Evolutionary conservation across 2,329 filamentous ascomycete species (phyloP), one percentile per base, ranked within the genome.

Genomic region (Penicillium glabrum): DNA sequence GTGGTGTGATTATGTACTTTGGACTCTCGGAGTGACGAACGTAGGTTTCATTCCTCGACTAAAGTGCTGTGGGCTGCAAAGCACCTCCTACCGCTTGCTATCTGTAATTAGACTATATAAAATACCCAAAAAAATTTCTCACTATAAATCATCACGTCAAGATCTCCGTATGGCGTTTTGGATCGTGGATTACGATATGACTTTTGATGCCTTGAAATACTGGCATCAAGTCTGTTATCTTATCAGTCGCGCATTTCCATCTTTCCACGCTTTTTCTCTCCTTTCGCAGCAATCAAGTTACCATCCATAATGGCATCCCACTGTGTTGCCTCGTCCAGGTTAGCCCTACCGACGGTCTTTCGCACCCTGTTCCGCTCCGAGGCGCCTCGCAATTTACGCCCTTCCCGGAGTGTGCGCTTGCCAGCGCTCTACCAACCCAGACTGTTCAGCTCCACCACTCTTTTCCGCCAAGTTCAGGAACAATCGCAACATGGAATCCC

Each of bases 341-440:
- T 71, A 53, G 61, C 64, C 27, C 54, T 72, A 13, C 61, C 72
- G 11, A 61, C 53, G 5, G 41, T 68, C 10, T 53, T 73, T 14
- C 64, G 61, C 50, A 64, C 59, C 47, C 49, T 70, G 13, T 67
- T 68, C 31, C 63, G 59, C 39, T 59, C 66, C 9, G 65, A 72
- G 31, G 49, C 66, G 41, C 53, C 58, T 52, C 33, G 54, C 61
- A 16, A 24, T 61, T 33, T 53, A 56, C 39, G 54, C 43, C 35
- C 27, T 49, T 44, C 49, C 23, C 53, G 26, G 24, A 31, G 37
- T n/a, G 39, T 51, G 45, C 50, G 56, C 48, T 46, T 47, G 23
- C 41, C 11, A 46, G 27, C 54, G 27, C 29, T 41, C 45, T 59
- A 61, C 46, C 48, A 54, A 5, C 16, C 52, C n/a, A 60, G 60